phyloP scores from a whole-genome alignment of 306 rosid species.

The Castanea sativa region DNA sequence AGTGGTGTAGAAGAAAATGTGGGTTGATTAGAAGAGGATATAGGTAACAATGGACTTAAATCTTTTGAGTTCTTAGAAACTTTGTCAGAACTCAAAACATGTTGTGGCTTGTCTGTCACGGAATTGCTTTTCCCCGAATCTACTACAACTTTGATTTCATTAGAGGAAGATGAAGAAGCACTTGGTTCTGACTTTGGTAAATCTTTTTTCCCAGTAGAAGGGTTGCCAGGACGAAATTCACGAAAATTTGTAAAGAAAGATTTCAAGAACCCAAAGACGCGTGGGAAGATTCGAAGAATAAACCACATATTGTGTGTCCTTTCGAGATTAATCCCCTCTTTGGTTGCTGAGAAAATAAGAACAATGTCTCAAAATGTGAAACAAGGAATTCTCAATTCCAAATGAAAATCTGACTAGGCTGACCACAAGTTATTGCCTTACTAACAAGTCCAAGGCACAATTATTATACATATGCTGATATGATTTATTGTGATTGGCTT shows the following conservation, averaged over 20 bases:
- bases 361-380: neutral
- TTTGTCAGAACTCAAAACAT: too few relatives aligned
- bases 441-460: too few relatives aligned
- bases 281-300: neutral
- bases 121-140: neutral
- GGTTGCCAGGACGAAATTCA: neutral
- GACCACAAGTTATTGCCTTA: neutral
- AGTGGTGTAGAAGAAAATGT: neutral
- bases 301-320: neutral
- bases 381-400: neutral
- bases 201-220: neutral
- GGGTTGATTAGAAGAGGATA: too few relatives aligned
- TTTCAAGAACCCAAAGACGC: conserved; percentile 11
- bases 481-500: too few relatives aligned
- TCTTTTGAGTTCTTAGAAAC: too few relatives aligned
- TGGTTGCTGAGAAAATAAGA: neutral
- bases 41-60: too few relatives aligned
- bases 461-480: too few relatives aligned
- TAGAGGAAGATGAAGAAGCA: neutral
- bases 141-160: neutral
- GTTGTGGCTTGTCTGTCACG: too few relatives aligned
- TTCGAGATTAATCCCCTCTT: neutral
- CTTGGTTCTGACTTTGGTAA: neutral
- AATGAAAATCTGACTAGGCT: neutral
- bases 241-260: neutral